Evolutionary conservation across 1,139 yeast genomes (phyloP).

Genomic region (Yamadazyma dendronema): DNA sequence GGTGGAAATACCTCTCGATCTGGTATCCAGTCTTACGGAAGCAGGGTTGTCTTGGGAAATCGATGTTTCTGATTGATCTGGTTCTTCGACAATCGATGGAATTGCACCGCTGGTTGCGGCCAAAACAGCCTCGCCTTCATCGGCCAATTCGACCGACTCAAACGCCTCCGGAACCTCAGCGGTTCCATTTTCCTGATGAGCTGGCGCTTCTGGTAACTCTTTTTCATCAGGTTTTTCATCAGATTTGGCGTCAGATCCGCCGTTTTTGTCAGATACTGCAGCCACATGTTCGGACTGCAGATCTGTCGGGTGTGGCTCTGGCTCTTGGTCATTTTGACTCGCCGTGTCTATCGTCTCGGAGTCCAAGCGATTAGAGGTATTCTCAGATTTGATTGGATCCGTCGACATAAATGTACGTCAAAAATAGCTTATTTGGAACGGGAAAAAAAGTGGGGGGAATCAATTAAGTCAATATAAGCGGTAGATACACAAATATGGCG

Average conservation of each 20-base stretch:
- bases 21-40: constrained; percentile 4
- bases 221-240: too few species aligned
- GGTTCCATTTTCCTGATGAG: not conserved
- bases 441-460: not conserved
- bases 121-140: not conserved
- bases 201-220: too few species aligned
- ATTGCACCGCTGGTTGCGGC: constrained; percentile 7
- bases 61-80: constrained; percentile 6
- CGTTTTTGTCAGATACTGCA: not conserved
- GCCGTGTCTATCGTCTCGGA: not conserved
- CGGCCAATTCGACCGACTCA: not conserved
- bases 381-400: not conserved
- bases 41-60: constrained; percentile 6
- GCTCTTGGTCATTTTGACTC: not conserved
- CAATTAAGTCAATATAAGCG: too few species aligned
- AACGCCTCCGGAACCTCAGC: not conserved
- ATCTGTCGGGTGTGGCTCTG: not conserved
- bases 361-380: not conserved
- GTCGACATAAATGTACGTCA: not conserved
- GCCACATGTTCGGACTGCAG: not conserved
- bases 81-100: constrained; percentile 14
- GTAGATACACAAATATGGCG: too few species aligned
- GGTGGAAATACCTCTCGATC: constrained; percentile 21
- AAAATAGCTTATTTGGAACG: not conserved
- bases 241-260: not conserved